Evolutionary conservation across 2,329 filamentous ascomycete species (phyloP).

Genomic region (Aotearoamyces nothofagi): DNA sequence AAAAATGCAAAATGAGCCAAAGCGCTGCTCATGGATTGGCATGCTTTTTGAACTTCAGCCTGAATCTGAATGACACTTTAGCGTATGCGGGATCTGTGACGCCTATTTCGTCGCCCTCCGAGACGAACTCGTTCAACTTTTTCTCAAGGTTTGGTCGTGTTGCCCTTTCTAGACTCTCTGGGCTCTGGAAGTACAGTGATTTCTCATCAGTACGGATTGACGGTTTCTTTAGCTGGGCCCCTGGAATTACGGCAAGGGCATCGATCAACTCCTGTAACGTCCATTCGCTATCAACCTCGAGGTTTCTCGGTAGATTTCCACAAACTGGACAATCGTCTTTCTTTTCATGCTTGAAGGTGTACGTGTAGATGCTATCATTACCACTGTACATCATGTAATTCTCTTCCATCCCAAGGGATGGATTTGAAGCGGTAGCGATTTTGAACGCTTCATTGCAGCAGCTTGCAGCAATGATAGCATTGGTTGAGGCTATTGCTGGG

Average conservation of each 20-base stretch:
- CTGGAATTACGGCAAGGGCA: slow-evolving; percentile 65
- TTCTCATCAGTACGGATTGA: slow-evolving; percentile 67
- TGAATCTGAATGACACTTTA: slow-evolving; percentile 22
- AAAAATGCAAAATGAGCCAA: too few relatives aligned
- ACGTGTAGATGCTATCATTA: slow-evolving; percentile 90
- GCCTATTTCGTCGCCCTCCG: slow-evolving; percentile 74
- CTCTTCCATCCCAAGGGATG: slow-evolving; percentile 59
- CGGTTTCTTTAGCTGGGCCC: slow-evolving; percentile 87
- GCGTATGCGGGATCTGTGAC: slow-evolving; percentile 83
- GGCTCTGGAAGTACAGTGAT: slow-evolving; percentile 81
- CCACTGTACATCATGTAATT: slow-evolving; percentile 99
- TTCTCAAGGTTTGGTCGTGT: slow-evolving; percentile 70
- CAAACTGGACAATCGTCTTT: slow-evolving; percentile 94
- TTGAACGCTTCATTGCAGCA: slow-evolving; percentile 98
- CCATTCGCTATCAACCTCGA: slow-evolving; percentile 52
- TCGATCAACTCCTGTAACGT: slow-evolving; percentile 80
- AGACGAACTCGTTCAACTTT: slow-evolving; percentile 63
- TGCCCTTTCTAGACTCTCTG: slow-evolving; percentile 67
- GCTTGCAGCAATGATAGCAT: slow-evolving; percentile 87
- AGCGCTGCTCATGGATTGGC: too few relatives aligned
- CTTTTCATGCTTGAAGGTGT: slow-evolving; percentile 89
- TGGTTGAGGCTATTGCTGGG: slow-evolving; percentile 92
- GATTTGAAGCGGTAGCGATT: slow-evolving; percentile 70
- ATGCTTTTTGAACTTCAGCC: slow-evolving; percentile 13
- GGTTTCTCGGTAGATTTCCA: slow-evolving; percentile 63